Evolutionary conservation across 345 rosid genomes (phyloP), one percentile per base, ranked within the genome.

Genomic region (Streptanthus diversifolius): DNA sequence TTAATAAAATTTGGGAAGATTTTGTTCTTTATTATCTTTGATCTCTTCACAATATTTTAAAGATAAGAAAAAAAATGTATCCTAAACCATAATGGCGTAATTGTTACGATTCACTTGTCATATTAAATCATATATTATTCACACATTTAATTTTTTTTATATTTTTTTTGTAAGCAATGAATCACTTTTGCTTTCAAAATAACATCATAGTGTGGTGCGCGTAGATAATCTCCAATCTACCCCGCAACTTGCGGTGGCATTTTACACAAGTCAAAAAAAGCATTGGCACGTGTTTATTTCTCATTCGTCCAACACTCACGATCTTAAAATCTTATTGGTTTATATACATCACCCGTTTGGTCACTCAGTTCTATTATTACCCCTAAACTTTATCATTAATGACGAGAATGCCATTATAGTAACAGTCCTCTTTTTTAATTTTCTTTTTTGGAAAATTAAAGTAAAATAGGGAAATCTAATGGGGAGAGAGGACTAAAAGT

Each of bases 191-290:
- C n/a, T 70, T 61, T 36, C 30, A 63, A 66, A 52, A 17, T 18
- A 68, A 45, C 49, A 68, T 53, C 41, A 53, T 61, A 68, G 70
- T 75, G 73, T 68, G 43, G 52, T 75, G 75, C 74, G 62, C 41
- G 30, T 72, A 72, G 63, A 73, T 48, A 13, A 51, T 41, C 60
- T 51, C 59, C 53, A 63, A 76, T 76, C 80, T 70, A 70, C 80
- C 71, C 75, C 80, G 66, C 75, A 69, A 69, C 60, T 62, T 62
- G 75, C 70, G 75, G 70, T 69, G 65, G 56, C 71, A 41, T 32
- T 36, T 24, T 60, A 8, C 25, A 17, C 11, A 11, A 70, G 75
- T 62, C 49, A 43, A 68, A 53, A 60, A 75, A 27, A 24, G 18
- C 3, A 3, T 0, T 18, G 8, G 36, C 75, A 76, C 80, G 66